Conservation (phyloP, 306 rosid species). For the Hippophae rhamnoides region DNA sequence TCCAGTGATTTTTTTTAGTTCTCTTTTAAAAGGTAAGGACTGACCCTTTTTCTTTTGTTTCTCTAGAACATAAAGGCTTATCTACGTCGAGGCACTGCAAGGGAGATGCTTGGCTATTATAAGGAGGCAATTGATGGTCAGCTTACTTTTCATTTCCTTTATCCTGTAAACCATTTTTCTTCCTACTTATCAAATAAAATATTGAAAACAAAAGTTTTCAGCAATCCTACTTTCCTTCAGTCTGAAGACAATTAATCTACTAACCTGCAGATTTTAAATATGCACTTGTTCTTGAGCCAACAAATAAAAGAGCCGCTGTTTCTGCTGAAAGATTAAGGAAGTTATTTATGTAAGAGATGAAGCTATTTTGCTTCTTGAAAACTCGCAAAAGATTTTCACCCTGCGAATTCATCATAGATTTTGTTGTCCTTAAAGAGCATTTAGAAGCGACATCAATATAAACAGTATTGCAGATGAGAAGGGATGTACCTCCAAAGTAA, state of each 20-base stretch:
- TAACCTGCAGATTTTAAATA: conserved; percentile 60
- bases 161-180: neutral
- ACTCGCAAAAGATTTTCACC: conserved; percentile 8
- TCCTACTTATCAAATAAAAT: neutral
- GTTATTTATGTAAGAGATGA: conserved; percentile 45
- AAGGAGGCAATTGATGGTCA: conserved; percentile 90
- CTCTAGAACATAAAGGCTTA: conserved; percentile 83
- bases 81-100: conserved; percentile 84
- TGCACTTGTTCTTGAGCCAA: conserved; percentile 95
- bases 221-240: neutral
- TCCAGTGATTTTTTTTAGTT: neutral
- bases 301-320: conserved; percentile 80
- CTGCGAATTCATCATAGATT: neutral
- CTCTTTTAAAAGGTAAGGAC: neutral
- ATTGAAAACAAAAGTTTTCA: too few species aligned
- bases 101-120: conserved; percentile 89
- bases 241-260: conserved; percentile 5
- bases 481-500: neutral
- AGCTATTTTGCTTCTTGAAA: conserved; percentile 11
- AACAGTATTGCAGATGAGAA: conserved; percentile 2
- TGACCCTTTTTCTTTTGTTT: conserved; percentile 5
- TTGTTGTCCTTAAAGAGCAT: conserved; percentile 1
- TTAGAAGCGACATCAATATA: neutral
- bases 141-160: conserved; percentile 9
- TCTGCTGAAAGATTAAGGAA: conserved; percentile 73